Percentiles rank a stretch among this genome's conserved stretches.
Conservation (phyloP, 257 asterid genomes). For the Lantana camara region DNA sequence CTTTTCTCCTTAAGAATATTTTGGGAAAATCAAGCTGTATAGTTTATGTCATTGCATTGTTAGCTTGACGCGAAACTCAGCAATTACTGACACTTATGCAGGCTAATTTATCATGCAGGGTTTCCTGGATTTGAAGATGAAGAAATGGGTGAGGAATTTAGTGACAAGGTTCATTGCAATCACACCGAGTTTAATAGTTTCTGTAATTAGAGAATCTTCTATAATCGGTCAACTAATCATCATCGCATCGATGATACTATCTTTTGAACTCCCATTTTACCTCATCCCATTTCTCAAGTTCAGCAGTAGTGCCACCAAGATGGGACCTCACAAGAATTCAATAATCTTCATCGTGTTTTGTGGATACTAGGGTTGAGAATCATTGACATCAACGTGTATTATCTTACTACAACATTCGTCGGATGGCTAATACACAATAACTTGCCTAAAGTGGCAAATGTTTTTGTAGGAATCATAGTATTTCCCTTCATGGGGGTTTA, state of each 20-base stretch:
- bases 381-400: conserved; percentile 85
- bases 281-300: conserved; percentile 81
- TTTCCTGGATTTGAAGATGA: conserved; percentile 82
- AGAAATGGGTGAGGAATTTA: conserved; percentile 67
- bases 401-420: conserved; percentile 62
- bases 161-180: conserved; percentile 85
- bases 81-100: conserved; percentile 95
- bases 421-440: conserved; percentile 66
- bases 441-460: conserved; percentile 68
- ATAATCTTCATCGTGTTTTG: conserved; percentile 72
- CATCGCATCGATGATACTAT: conserved; percentile 93
- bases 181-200: conserved; percentile 78
- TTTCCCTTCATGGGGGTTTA: conserved; percentile 78
- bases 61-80: conserved; percentile 94
- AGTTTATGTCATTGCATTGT: conserved; percentile 74
- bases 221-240: conserved; percentile 87
- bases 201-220: conserved; percentile 80
- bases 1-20: conserved; percentile 92
- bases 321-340: conserved; percentile 89
- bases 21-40: conserved; percentile 83
- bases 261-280: conserved; percentile 88
- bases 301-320: conserved; percentile 71
- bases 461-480: conserved; percentile 68
- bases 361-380: conserved; percentile 85
- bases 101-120: conserved; percentile 98